These are phyloP conservation scores for Fomitopsis schrenkii DNA, from an alignment of 1,284 basidiomycete genomes.

Conservation along the genomic window DNA sequence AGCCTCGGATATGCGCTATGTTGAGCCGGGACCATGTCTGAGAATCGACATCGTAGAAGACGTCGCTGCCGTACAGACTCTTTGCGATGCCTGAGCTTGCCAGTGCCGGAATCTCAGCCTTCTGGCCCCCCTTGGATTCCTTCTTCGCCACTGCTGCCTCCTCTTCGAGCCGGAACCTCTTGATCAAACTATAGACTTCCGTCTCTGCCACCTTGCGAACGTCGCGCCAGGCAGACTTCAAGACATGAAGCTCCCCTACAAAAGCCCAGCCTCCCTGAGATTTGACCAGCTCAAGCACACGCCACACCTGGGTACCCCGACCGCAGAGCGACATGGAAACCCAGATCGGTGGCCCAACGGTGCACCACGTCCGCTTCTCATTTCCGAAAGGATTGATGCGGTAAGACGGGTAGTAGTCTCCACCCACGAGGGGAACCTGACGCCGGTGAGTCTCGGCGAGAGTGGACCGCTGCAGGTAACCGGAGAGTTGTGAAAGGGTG, in stretches of 20 bases:
- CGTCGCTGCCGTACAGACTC: constrained; percentile 2
- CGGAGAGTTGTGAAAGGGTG: neutral
- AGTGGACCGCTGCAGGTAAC: too few species aligned
- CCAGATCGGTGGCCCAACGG: constrained; percentile 11
- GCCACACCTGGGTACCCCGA: constrained; percentile 13
- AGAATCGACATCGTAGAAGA: neutral
- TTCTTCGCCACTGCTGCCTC: neutral
- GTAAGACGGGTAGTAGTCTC: neutral
- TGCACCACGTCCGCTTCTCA: constrained; percentile 4
- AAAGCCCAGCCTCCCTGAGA: neutral
- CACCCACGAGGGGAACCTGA: neutral
- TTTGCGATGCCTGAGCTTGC: neutral
- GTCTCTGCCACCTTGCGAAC: constrained; percentile 9
- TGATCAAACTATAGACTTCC: constrained; percentile 1
- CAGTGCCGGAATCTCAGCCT: neutral
- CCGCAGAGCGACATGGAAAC: constrained; percentile 12
- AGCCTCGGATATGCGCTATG: neutral
- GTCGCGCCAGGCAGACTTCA: constrained; percentile 16
- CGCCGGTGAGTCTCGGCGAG: neutral
- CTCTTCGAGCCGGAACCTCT: neutral
- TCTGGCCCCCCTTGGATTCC: too few species aligned
- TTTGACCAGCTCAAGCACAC: neutral
- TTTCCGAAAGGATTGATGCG: neutral
- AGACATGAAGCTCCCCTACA: neutral
- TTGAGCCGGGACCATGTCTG: neutral